Evolutionary conservation across 2,329 filamentous ascomycete species (phyloP).

Genomic region (Aspergillus tubingensis): DNA sequence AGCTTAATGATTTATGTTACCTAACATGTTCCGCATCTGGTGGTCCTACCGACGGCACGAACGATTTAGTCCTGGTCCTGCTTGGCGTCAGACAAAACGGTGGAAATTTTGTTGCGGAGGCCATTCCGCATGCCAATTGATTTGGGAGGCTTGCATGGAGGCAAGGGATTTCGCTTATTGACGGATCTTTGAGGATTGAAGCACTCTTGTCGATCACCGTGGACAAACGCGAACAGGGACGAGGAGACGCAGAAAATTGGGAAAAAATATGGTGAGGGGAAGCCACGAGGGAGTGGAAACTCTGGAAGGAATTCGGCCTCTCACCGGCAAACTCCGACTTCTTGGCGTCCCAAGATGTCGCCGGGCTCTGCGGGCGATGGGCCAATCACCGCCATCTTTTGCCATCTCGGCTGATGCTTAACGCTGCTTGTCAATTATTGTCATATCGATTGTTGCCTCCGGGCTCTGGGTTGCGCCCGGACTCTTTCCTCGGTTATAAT

Average conservation of each 20-base stretch:
- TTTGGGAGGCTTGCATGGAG: background rate
- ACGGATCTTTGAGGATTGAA: background rate
- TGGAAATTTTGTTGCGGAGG: no score
- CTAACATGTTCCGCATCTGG: constrained; percentile 23
- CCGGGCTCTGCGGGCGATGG: constrained; percentile 4
- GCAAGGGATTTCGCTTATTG: background rate
- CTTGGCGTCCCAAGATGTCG: constrained; percentile 7
- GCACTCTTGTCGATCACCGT: background rate
- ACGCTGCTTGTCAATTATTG: constrained; percentile 16
- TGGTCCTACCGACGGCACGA: constrained; percentile 15
- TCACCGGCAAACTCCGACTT: constrained; percentile 15
- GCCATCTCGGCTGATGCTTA: constrained; percentile 23
- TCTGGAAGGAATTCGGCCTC: constrained; percentile 5
- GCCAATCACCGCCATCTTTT: constrained; percentile 12
- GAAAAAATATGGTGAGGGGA: background rate
- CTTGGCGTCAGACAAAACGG: background rate
- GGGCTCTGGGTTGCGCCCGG: constrained; percentile 34
- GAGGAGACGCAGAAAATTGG: background rate
- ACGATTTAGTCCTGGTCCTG: constrained; percentile 3
- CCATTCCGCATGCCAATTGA: background rate
- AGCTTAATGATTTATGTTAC: constrained; percentile 21
- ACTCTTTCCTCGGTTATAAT: constrained; percentile 14
- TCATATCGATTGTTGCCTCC: constrained; percentile 17
- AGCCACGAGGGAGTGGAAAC: constrained; percentile 14
- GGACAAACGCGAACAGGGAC: background rate